Evolutionary conservation across 2,329 filamentous ascomycete genomes (phyloP).

Genomic region (Ophiocordyceps sinensis): DNA sequence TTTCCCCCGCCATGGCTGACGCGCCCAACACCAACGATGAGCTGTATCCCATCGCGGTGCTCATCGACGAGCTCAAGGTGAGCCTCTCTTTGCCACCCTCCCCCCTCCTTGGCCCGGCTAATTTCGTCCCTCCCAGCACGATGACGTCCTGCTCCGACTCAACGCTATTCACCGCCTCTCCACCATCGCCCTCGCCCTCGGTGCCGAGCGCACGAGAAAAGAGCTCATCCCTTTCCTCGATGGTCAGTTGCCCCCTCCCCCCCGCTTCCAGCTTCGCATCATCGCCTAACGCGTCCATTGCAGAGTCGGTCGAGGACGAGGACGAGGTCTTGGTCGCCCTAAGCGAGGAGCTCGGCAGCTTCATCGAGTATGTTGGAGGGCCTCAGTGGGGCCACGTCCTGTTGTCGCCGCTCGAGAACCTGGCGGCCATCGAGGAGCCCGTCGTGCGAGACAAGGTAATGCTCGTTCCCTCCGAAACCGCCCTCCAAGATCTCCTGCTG

Average conservation of each 20-base stretch:
- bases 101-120: slow-evolving; percentile 8
- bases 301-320: slow-evolving; percentile 98
- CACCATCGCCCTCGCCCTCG: slow-evolving; percentile 91
- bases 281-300: neutral
- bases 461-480: slow-evolving; percentile 9
- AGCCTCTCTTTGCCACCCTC: slow-evolving; percentile 1
- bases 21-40: slow-evolving; percentile 86
- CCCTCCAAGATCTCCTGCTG: slow-evolving; percentile 4
- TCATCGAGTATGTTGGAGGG: slow-evolving; percentile 95
- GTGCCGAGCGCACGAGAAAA: slow-evolving; percentile 90
- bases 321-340: slow-evolving; percentile 95
- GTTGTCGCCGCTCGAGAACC: slow-evolving; percentile 90
- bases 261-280: too few relatives aligned
- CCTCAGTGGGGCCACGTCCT: slow-evolving; percentile 90
- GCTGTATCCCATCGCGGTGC: slow-evolving; percentile 98
- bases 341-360: slow-evolving; percentile 90
- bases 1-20: slow-evolving; percentile 62
- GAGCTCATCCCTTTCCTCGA: slow-evolving; percentile 98
- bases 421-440: slow-evolving; percentile 96
- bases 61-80: slow-evolving; percentile 99
- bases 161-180: slow-evolving; percentile 98
- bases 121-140: slow-evolving; percentile 48
- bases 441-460: slow-evolving; percentile 91
- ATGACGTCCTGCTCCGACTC: slow-evolving; percentile 92
- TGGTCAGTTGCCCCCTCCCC: slow-evolving; percentile 51